These are phyloP conservation scores for Chlorella sp. DNA, from an alignment of 139 green algal genomes.

Conservation along the genomic window DNA sequence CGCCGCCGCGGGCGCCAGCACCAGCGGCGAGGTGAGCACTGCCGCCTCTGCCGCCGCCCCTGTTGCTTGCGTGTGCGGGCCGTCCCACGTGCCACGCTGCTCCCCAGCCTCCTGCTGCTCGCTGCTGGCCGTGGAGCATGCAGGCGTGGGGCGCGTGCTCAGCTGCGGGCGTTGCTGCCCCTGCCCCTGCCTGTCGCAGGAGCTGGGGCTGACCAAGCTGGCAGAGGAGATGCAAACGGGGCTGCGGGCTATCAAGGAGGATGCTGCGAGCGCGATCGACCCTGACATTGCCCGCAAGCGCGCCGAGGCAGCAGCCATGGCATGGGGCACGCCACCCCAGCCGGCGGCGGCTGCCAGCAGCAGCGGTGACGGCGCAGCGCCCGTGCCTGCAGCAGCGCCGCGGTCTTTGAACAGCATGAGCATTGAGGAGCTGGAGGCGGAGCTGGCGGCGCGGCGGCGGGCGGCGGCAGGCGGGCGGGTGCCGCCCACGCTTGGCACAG, in stretches of 20 bases:
- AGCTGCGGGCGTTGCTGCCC: background rate
- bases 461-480: background rate
- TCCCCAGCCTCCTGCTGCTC: background rate
- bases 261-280: slow-evolving; percentile 33
- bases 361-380: no score
- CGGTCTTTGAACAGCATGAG: slow-evolving; percentile 53
- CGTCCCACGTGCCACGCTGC: background rate
- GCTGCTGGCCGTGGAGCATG: background rate
- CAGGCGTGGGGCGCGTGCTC: no score
- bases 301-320: slow-evolving; percentile 65
- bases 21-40: background rate
- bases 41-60: background rate
- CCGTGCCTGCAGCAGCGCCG: background rate
- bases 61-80: background rate
- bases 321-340: slow-evolving; percentile 63
- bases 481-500: no score
- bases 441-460: slow-evolving; percentile 60
- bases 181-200: background rate
- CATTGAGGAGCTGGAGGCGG: slow-evolving; percentile 78
- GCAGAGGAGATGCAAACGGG: slow-evolving; percentile 30
- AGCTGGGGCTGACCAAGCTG: slow-evolving; percentile 24
- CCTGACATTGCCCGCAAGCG: slow-evolving; percentile 85
- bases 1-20: background rate
- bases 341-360: background rate
- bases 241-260: background rate